A percentile compares a stretch with the other conserved stretches of the same genome.
Evolutionary conservation across 805 yeast genomes (phyloP).

Genomic region (Starmerella khaoyaiensis): DNA sequence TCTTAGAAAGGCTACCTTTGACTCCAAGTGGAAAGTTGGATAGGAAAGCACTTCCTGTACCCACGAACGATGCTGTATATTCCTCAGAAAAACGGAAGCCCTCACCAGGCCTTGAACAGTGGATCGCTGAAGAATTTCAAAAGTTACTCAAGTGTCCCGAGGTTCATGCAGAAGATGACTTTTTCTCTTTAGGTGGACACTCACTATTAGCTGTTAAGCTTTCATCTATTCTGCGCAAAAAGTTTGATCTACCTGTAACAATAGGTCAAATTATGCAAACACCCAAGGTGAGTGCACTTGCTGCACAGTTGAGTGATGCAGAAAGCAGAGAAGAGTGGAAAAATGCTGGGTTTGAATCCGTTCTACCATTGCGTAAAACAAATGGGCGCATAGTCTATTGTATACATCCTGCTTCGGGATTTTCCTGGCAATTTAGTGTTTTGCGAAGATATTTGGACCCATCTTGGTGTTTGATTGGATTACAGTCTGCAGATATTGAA

Average conservation of each 20-base stretch:
- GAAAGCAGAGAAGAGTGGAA: slow-evolving; percentile 2
- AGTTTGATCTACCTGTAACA: slow-evolving; percentile 8
- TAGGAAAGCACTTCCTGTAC: slow-evolving; percentile 58
- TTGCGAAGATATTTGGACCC: slow-evolving; percentile 12
- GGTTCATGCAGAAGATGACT: slow-evolving; percentile 43
- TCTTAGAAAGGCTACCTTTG: slow-evolving; percentile 69
- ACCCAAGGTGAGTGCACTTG: slow-evolving; percentile 8
- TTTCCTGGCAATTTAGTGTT: slow-evolving; percentile 17
- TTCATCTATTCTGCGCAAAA: slow-evolving; percentile 4
- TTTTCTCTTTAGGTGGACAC: slow-evolving; percentile 95
- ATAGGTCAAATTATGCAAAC: slow-evolving; percentile 15
- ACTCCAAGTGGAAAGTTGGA: slow-evolving; percentile 97
- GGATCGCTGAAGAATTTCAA: slow-evolving; percentile 6
- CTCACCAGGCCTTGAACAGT: slow-evolving; percentile 3
- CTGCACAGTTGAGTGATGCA: slow-evolving; percentile 4
- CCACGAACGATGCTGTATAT: not conserved
- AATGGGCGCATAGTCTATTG: slow-evolving; percentile 5
- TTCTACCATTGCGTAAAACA: slow-evolving; percentile 1
- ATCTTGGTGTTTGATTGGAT: slow-evolving; percentile 11
- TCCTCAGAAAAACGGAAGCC: not conserved
- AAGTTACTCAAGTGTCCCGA: slow-evolving; percentile 2
- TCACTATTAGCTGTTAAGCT: slow-evolving; percentile 58
- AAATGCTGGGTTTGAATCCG: slow-evolving; percentile 11
- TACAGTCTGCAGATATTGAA: slow-evolving; percentile 9
- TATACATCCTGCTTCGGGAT: slow-evolving; percentile 15